These are phyloP conservation scores for Clarireedia sp. DNA, from an alignment of 2,329 filamentous ascomycete genomes.

Conservation along the genomic window DNA sequence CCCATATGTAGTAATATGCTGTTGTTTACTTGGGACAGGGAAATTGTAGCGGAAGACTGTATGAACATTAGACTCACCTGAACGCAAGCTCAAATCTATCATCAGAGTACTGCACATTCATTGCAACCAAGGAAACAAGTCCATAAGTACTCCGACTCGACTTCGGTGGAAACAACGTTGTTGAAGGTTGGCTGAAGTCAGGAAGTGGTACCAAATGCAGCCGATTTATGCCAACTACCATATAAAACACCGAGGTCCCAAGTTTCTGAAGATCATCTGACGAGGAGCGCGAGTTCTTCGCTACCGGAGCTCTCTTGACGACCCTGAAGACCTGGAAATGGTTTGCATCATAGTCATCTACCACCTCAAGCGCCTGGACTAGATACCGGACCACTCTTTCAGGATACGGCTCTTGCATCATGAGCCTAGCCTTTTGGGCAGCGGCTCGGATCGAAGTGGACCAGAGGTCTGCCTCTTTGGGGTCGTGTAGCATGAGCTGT, in stretches of 20 bases:
- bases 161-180: conserved; percentile 34
- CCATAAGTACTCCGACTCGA: conserved; percentile 46
- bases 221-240: conserved; percentile 62
- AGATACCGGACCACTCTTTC: conserved; percentile 54
- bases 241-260: conserved; percentile 56
- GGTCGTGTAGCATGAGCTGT: conserved; percentile 55
- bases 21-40: background rate
- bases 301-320: conserved; percentile 49
- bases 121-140: conserved; percentile 51
- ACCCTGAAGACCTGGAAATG: conserved; percentile 63
- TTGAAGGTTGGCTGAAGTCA: conserved; percentile 46
- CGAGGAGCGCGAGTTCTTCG: conserved; percentile 48
- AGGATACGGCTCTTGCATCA: conserved; percentile 46
- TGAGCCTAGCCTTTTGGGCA: conserved; percentile 45
- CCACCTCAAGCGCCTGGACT: conserved; percentile 53
- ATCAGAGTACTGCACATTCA: conserved; percentile 53
- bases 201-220: conserved; percentile 60
- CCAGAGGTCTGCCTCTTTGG: conserved; percentile 59
- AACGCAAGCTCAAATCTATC: conserved; percentile 62
- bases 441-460: conserved; percentile 53
- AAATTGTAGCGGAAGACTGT: background rate
- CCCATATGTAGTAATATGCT: too few species aligned
- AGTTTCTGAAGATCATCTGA: conserved; percentile 60
- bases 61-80: conserved; percentile 24
- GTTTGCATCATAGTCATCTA: conserved; percentile 59